These are phyloP conservation scores for Wickerhamiella parazyma DNA, from an alignment of 805 yeast species.

Conservation along the genomic window DNA sequence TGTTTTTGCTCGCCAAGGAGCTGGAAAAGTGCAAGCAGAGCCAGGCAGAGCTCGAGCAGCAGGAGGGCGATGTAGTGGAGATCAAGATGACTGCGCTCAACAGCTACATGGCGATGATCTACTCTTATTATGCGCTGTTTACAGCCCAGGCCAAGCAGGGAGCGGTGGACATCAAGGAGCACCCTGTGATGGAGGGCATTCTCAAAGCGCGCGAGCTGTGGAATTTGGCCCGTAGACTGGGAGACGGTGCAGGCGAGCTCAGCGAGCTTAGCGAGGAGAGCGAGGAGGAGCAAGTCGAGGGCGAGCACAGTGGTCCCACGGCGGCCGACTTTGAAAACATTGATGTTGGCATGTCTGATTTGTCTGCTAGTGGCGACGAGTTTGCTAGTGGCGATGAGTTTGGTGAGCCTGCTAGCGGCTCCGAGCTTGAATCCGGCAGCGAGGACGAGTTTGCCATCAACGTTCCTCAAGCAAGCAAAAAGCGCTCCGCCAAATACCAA, in stretches of 20 bases:
- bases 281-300: constrained; percentile 9
- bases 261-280: constrained; percentile 10
- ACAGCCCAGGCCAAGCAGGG: constrained; percentile 40
- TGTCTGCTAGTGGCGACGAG: too few relatives aligned
- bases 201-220: constrained; percentile 73
- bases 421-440: constrained; percentile 12
- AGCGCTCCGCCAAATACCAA: constrained; percentile 23
- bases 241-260: not conserved
- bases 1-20: constrained; percentile 61
- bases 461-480: constrained; percentile 17
- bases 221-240: constrained; percentile 60
- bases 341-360: not conserved
- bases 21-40: constrained; percentile 29
- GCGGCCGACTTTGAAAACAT: constrained; percentile 1
- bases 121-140: constrained; percentile 67
- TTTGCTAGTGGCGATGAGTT: too few relatives aligned
- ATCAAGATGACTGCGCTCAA: constrained; percentile 59
- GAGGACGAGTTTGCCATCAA: constrained; percentile 17
- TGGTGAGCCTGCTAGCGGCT: too few relatives aligned
- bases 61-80: constrained; percentile 9
- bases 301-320: constrained; percentile 8
- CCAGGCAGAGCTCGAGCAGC: constrained; percentile 12
- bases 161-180: constrained; percentile 61
- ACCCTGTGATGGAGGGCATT: constrained; percentile 78
- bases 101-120: constrained; percentile 64